Evolutionary conservation across 202 grass and related monocot genomes (phyloP), one percentile per base, ranked within the genome.

Genomic region (Digitaria exilis): DNA sequence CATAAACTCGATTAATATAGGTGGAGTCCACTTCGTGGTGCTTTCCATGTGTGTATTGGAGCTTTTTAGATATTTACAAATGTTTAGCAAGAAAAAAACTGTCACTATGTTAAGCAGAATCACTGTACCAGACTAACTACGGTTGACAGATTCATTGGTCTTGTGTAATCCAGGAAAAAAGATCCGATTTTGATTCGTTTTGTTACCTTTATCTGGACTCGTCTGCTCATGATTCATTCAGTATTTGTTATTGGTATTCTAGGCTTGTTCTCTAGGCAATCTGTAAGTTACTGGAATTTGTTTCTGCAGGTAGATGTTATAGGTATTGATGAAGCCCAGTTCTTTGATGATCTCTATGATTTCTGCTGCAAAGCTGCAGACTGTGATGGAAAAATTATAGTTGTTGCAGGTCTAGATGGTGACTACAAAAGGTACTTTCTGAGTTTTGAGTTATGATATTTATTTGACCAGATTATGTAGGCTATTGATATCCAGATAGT

Each of bases 301-400:
- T 37, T 59, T 28, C 48, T 72, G 83, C 87, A 98, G 96, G 75
- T 98, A 63, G 96, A 98, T 82, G 91, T 95, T 68, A 98, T 98
- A 83, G 96, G 96, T 48, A 93, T 98, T 59, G 96, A 98, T 84
- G 96, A 98, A 82, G 96, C 96, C 19, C 92, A 98, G 64, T 98
- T 98, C 78, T 98, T 98, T 17, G 92, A 69, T 15, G 92, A 95
- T 85, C 89, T 98, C 49, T 87, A 95, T 32, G 89, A 92, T 83
- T 98, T 98, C 80, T 95, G 96, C 73, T 82, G 91, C 85, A 90
- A 93, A 82, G 91, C 90, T 67, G 92, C 89, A 35, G 96, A 98
- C 16, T 69, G 4, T 68, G 96, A 98, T 90, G 92, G 96, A 41
- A 98, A 95, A 87, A 90, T 88, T 67, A 74, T 92, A 42, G 79